phyloP scores from a whole-genome alignment of 2,329 filamentous ascomycete genomes.

The Ophiosphaerella narmari region DNA sequence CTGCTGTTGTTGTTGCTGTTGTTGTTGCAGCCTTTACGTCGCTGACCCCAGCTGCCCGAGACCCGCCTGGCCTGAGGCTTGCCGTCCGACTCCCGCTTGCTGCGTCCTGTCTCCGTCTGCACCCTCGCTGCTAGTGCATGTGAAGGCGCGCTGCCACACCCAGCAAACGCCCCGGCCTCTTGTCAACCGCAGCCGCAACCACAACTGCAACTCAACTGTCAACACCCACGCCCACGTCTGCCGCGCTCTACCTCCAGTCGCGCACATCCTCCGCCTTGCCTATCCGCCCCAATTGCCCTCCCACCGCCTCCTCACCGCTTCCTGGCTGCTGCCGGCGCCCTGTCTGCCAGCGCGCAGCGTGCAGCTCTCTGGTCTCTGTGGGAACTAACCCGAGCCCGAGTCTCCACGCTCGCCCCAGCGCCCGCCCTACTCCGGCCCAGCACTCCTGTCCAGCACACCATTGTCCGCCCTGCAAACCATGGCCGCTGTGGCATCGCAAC shows the following conservation, averaged over 20 bases:
- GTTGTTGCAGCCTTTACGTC: background rate
- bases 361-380: conserved; percentile 6
- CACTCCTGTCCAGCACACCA: conserved; percentile 4
- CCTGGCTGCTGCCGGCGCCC: conserved; percentile 10
- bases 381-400: conserved; percentile 13
- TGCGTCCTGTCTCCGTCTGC: conserved; percentile 4
- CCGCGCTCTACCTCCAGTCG: conserved; percentile 5
- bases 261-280: background rate
- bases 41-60: background rate
- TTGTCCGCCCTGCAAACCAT: conserved; percentile 28
- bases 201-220: background rate
- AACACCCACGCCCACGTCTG: conserved; percentile 2
- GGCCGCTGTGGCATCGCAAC: conserved; percentile 45
- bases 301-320: conserved; percentile 6
- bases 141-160: background rate
- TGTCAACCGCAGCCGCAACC: background rate
- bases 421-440: conserved; percentile 19
- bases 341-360: conserved; percentile 10
- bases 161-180: background rate
- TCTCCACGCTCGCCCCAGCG: conserved; percentile 25
- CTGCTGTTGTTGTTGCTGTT: background rate
- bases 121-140: conserved; percentile 6
- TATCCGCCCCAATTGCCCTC: background rate
- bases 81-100: conserved; percentile 1
- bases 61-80: background rate